Conservation (phyloP, 2,329 filamentous ascomycete species). For the Aschersonia sp. region DNA sequence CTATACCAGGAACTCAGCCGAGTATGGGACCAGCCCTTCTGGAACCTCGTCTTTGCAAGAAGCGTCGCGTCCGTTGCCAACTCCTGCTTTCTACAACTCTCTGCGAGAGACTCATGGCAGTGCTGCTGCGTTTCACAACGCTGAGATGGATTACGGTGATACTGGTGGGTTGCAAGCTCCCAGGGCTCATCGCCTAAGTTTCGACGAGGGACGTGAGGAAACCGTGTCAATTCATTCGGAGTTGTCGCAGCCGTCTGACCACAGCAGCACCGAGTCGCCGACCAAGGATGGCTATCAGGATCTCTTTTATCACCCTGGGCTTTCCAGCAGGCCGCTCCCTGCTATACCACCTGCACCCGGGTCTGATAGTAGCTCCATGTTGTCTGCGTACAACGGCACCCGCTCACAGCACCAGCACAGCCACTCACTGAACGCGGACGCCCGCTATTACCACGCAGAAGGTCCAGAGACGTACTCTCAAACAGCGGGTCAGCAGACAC, state of each 20-base stretch:
- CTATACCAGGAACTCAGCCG: conserved; percentile 36
- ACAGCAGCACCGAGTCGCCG: conserved; percentile 51
- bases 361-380: conserved; percentile 44
- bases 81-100: conserved; percentile 20
- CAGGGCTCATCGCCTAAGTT: conserved; percentile 61
- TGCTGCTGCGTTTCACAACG: conserved; percentile 35
- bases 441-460: conserved; percentile 22
- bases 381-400: conserved; percentile 27
- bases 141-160: conserved; percentile 71
- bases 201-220: conserved; percentile 78
- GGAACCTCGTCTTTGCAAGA: conserved; percentile 24
- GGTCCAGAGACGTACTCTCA: conserved; percentile 37
- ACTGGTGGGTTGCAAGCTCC: conserved; percentile 82
- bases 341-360: conserved; percentile 45
- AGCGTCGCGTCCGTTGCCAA: conserved; percentile 33
- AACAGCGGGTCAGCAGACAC: conserved; percentile 18
- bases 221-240: conserved; percentile 41
- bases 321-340: conserved; percentile 49
- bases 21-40: conserved; percentile 25
- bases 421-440: conserved; percentile 33
- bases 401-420: conserved; percentile 31
- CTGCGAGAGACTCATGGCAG: conserved; percentile 14
- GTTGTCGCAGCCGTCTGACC: conserved; percentile 9
- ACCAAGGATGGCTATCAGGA: conserved; percentile 66
- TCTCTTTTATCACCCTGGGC: conserved; percentile 85